phyloP scores from a whole-genome alignment of 2,329 filamentous ascomycete genomes.

The Alternaria sp. region DNA sequence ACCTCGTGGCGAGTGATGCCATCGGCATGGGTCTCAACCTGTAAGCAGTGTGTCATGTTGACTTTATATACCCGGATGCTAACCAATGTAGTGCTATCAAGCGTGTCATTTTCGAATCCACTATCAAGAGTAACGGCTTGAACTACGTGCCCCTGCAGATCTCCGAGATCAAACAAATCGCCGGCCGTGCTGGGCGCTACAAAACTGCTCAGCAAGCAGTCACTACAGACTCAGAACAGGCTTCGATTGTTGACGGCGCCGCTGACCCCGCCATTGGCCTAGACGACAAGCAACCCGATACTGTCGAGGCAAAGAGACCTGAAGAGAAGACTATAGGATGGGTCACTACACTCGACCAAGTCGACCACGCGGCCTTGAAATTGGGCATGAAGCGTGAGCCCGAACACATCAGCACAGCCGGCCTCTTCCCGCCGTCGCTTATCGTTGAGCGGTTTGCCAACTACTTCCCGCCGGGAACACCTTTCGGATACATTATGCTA shows the following conservation, averaged over 20 bases:
- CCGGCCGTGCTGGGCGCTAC: slow-evolving; percentile 87
- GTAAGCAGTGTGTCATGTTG: slow-evolving; percentile 53
- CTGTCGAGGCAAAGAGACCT: neutral
- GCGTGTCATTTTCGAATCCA: slow-evolving; percentile 83
- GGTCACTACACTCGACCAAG: slow-evolving; percentile 77
- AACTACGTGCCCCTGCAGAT: slow-evolving; percentile 65
- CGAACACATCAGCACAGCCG: slow-evolving; percentile 71
- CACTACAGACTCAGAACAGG: slow-evolving; percentile 26
- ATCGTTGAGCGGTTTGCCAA: slow-evolving; percentile 77
- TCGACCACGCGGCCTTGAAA: slow-evolving; percentile 69
- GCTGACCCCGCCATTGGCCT: slow-evolving; percentile 22
- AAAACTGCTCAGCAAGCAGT: slow-evolving; percentile 69
- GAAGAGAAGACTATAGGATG: slow-evolving; percentile 62
- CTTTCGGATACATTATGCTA: slow-evolving; percentile 81
- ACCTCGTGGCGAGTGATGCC: slow-evolving; percentile 89
- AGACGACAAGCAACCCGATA: slow-evolving; percentile 20
- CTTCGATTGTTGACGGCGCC: slow-evolving; percentile 1
- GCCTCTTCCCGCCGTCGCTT: slow-evolving; percentile 73
- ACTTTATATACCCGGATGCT: slow-evolving; percentile 12
- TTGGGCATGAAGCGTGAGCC: slow-evolving; percentile 69
- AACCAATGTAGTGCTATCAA: slow-evolving; percentile 68
- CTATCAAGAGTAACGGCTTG: slow-evolving; percentile 72
- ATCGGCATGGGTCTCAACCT: slow-evolving; percentile 98
- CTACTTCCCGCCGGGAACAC: slow-evolving; percentile 81
- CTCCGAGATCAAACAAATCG: slow-evolving; percentile 93